Evolutionary conservation across 1,284 basidiomycete genomes (phyloP).

Genomic region (Cutaneotrichosporon dermatis): DNA sequence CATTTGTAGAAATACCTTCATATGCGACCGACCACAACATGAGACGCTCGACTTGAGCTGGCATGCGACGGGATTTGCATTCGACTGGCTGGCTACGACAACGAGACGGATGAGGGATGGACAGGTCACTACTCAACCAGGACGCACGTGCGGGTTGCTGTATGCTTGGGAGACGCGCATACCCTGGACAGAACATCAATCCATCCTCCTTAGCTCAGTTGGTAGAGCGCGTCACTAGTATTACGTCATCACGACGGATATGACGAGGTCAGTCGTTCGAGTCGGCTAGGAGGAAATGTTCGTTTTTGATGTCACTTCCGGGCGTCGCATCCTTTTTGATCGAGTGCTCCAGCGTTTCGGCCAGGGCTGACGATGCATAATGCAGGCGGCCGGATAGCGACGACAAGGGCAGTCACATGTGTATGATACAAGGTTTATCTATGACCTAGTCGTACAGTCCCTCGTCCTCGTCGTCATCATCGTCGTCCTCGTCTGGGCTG

Average conservation of each 20-base stretch:
- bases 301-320: neutral
- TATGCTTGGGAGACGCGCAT: no score
- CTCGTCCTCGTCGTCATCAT: constrained; percentile 15
- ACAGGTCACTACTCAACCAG: no score
- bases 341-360: neutral
- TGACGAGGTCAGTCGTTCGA: constrained; percentile 10
- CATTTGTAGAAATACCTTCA: no score
- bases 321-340: neutral
- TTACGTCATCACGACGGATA: neutral
- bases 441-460: neutral
- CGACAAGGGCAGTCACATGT: no score
- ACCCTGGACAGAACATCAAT: no score
- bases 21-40: no score
- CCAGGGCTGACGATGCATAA: neutral
- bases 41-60: no score
- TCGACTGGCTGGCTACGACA: no score
- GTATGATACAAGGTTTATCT: no score
- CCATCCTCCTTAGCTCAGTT: constrained; percentile 30
- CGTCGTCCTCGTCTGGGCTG: constrained; percentile 41
- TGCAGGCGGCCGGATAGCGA: neutral
- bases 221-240: constrained; percentile 44
- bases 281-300: constrained; percentile 6
- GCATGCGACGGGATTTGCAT: no score
- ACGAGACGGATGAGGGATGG: no score
- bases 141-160: no score